Conservation (phyloP, 2,329 filamentous ascomycete species). For the Colletotrichum tropicale region DNA sequence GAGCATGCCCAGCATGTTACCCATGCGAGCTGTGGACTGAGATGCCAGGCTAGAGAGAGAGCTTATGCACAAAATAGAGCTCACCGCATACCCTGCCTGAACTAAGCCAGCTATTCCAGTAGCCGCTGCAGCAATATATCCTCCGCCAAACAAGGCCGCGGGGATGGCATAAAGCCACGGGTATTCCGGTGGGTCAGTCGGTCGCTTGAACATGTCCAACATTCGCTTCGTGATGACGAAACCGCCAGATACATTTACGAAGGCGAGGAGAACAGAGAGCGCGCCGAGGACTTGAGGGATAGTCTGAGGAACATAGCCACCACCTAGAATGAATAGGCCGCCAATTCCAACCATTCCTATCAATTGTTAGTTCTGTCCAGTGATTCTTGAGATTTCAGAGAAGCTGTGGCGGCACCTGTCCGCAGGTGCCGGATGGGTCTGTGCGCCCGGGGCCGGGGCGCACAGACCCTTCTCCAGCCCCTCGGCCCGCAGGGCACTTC, state of each 20-base stretch:
- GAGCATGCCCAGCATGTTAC: constrained; percentile 85
- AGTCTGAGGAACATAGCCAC: constrained; percentile 77
- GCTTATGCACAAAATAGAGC: constrained; percentile 82
- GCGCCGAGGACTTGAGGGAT: constrained; percentile 81
- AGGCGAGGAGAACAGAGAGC: constrained; percentile 80
- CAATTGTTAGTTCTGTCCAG: constrained; percentile 18
- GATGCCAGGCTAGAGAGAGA: constrained; percentile 84
- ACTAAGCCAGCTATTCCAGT: constrained; percentile 85
- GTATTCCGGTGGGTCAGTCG: constrained; percentile 87
- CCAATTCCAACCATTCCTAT: constrained; percentile 83
- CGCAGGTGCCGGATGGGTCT: rapidly evolving
- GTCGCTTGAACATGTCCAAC: constrained; percentile 89
- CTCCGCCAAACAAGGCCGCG: constrained; percentile 77
- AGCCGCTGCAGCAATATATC: constrained; percentile 78
- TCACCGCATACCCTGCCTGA: constrained; percentile 86
- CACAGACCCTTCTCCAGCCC: too few relatives aligned
- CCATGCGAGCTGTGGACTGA: constrained; percentile 81
- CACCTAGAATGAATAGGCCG: constrained; percentile 87
- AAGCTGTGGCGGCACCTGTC: background rate
- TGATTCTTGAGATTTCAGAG: background rate
- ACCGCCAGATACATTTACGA: constrained; percentile 86
- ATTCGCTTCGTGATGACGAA: constrained; percentile 94
- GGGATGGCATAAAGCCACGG: constrained; percentile 86
- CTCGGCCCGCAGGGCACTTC: rapidly evolving
- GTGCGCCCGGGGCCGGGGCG: background rate